Percentiles rank a stretch among this genome's conserved stretches.
Evolutionary conservation across 768 basidiomycete genomes (phyloP).

Genomic region (Polyporus arcularius): DNA sequence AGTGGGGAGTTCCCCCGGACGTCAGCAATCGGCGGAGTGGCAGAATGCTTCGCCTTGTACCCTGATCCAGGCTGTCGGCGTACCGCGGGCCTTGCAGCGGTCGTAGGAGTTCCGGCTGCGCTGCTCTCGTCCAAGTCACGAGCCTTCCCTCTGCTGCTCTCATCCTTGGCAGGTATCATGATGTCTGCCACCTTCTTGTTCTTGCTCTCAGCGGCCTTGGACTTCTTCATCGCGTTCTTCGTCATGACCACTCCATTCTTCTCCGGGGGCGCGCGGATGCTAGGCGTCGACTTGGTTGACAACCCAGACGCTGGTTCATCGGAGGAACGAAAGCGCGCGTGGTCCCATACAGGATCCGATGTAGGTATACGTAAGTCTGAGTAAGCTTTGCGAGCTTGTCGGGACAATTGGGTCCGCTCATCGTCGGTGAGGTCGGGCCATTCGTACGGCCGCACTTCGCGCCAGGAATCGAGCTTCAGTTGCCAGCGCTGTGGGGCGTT

Average conservation of each 20-base stretch:
- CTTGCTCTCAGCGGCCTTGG: constrained; percentile 15
- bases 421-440: constrained; percentile 51
- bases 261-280: constrained; percentile 9
- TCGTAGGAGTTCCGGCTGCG: constrained; percentile 15
- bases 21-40: constrained; percentile 25
- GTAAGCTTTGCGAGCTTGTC: constrained; percentile 52
- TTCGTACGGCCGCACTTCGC: constrained; percentile 69
- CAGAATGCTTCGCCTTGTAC: constrained; percentile 40
- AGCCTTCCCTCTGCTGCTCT: constrained; percentile 28
- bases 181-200: constrained; percentile 21
- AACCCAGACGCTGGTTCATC: constrained; percentile 2
- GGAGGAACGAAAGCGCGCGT: constrained; percentile 39
- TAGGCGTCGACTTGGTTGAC: constrained; percentile 1
- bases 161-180: constrained; percentile 49
- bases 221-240: constrained; percentile 26
- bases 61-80: constrained; percentile 52
- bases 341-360: constrained; percentile 63
- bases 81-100: constrained; percentile 25
- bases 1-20: constrained; percentile 4
- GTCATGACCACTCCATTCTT: constrained; percentile 45
- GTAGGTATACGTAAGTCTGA: constrained; percentile 55
- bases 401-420: constrained; percentile 51
- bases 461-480: constrained; percentile 61
- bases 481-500: constrained; percentile 47
- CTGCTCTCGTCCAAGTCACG: constrained; percentile 17